Evolutionary conservation across 129 eudicot genomes (phyloP).

Genomic region (Saussurea involucrata): DNA sequence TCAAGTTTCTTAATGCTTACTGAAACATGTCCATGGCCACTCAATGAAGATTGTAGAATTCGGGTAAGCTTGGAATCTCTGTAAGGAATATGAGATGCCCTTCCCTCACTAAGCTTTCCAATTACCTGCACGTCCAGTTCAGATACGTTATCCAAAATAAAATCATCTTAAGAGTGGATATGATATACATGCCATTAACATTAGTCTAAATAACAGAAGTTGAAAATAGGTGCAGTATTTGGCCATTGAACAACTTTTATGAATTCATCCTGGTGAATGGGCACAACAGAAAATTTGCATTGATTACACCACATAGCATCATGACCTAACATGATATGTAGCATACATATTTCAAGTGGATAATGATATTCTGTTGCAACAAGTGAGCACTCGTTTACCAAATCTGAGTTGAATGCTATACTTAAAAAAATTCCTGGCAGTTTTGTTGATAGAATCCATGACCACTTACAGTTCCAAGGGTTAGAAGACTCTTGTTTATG

Average conservation of each 20-base stretch:
- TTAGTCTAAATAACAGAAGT: background rate
- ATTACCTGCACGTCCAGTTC: slow-evolving; percentile 54
- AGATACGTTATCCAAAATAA: slow-evolving; percentile 6
- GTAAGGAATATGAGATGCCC: slow-evolving; percentile 95
- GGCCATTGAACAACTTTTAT: background rate
- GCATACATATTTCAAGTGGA: background rate
- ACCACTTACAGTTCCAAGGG: slow-evolving; percentile 94
- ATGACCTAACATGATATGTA: background rate
- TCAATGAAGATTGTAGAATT: slow-evolving; percentile 87
- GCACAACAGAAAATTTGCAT: background rate
- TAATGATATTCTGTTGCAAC: background rate
- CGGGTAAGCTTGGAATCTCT: slow-evolving; percentile 99
- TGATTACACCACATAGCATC: background rate
- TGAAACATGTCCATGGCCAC: slow-evolving; percentile 99
- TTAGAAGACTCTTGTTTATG: slow-evolving; percentile 93
- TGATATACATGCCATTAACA: background rate
- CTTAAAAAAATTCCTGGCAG: background rate
- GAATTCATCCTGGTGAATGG: background rate
- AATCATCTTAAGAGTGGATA: slow-evolving; percentile 12
- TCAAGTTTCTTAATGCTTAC: slow-evolving; percentile 45
- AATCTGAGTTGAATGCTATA: slow-evolving; percentile 4
- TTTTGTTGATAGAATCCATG: background rate
- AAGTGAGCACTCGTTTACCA: slow-evolving; percentile 3
- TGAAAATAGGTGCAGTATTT: background rate
- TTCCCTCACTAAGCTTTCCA: slow-evolving; percentile 97